Evolutionary conservation across 306 rosid species (phyloP).

Genomic region (Senna siamea): DNA sequence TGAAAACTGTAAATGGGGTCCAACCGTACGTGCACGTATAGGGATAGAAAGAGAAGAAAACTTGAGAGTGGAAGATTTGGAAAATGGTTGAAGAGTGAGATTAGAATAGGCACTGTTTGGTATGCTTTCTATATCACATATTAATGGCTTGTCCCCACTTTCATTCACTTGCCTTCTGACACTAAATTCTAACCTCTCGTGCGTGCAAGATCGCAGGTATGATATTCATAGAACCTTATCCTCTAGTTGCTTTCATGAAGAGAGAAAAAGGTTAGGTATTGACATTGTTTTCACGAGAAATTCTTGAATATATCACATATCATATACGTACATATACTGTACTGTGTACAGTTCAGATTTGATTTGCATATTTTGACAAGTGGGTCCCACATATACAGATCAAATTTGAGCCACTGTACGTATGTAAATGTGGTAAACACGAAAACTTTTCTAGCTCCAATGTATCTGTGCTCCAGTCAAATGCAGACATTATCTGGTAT

Average conservation of each 20-base stretch:
- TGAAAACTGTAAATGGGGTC: not conserved
- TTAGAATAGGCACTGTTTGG: conserved; percentile 28
- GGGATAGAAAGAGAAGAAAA: not conserved
- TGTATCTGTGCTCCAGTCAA: no score
- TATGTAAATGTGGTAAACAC: no score
- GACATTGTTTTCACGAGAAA: not conserved
- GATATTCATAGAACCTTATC: conserved; percentile 40
- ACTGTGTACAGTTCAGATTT: no score
- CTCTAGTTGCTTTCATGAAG: conserved; percentile 19
- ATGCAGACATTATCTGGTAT: no score
- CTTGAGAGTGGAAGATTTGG: conserved; percentile 17
- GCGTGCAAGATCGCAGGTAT: conserved; percentile 21
- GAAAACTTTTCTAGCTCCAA: no score
- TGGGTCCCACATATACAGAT: no score
- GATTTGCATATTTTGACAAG: no score
- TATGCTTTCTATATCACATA: conserved; percentile 39
- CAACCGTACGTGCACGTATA: conserved; percentile 32
- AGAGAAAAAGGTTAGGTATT: not conserved
- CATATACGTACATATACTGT: no score
- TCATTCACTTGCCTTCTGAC: conserved; percentile 31
- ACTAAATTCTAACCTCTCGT: conserved; percentile 9
- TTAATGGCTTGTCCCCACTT: conserved; percentile 39
- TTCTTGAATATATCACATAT: not conserved
- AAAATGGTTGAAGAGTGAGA: conserved; percentile 13
- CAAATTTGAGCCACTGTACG: no score